A percentile compares a stretch with the other conserved stretches of the same genome.
Conservation (phyloP, 148 eudicot genomes). For the Amaranthus hypochondriacus region DNA sequence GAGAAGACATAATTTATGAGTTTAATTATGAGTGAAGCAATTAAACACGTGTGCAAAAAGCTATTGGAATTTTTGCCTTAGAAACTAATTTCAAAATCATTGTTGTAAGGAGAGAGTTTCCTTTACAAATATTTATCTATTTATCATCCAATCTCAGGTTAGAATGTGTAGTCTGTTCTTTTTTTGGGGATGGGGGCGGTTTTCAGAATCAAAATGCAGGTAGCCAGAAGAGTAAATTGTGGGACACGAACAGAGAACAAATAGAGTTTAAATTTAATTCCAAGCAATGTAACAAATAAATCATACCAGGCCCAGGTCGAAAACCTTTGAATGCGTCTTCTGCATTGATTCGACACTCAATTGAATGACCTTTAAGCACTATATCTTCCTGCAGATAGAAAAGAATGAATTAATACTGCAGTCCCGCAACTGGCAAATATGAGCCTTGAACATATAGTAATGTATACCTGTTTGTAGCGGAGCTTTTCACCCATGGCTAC, state of each 20-base stretch:
- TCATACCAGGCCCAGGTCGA: slow-evolving; percentile 94
- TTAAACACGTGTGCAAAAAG: too few species aligned
- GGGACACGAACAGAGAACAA: neutral
- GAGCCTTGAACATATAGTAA: neutral
- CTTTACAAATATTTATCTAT: too few species aligned
- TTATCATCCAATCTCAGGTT: too few species aligned
- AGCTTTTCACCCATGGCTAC: slow-evolving; percentile 94
- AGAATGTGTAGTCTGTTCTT: too few species aligned
- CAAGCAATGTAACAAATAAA: neutral
- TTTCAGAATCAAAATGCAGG: too few species aligned
- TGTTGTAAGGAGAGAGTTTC: too few species aligned
- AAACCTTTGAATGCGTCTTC: slow-evolving; percentile 99
- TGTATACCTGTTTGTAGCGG: slow-evolving; percentile 71
- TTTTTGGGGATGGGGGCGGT: neutral
- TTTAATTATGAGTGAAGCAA: too few species aligned
- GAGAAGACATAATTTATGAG: too few species aligned
- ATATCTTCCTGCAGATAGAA: slow-evolving; percentile 72
- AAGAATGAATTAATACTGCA: slow-evolving; percentile 3
- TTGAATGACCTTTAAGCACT: slow-evolving; percentile 91
- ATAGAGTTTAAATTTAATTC: neutral
- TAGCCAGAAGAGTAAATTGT: neutral
- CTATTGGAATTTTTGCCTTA: too few species aligned
- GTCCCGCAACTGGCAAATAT: neutral
- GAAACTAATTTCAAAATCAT: too few species aligned
- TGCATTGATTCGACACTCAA: slow-evolving; percentile 98